Percentiles rank a stretch among this genome's conserved stretches.
phyloP scores from a whole-genome alignment of 202 grass and related monocot genomes.

The Carex arenaria region DNA sequence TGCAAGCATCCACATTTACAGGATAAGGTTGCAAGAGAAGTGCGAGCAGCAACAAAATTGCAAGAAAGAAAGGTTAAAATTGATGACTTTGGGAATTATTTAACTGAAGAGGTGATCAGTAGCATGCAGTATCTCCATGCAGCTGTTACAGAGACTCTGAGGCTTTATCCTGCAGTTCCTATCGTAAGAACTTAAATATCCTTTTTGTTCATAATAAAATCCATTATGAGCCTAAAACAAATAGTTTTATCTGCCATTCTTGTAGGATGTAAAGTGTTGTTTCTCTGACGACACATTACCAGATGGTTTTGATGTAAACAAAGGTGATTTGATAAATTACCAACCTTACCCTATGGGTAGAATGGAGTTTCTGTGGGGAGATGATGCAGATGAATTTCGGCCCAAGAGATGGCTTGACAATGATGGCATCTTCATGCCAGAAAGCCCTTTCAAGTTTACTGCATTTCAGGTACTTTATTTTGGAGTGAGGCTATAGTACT shows the following conservation, averaged over 20 bases:
- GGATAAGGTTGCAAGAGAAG: conserved; percentile 40
- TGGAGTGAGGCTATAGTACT: too few species aligned
- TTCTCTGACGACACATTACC: conserved; percentile 52
- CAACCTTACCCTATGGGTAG: conserved; percentile 60
- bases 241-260: background rate
- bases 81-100: conserved; percentile 34
- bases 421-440: conserved; percentile 28
- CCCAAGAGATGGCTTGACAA: conserved; percentile 67
- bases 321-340: conserved; percentile 57
- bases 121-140: conserved; percentile 72
- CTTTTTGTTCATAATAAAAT: background rate
- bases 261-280: conserved; percentile 68
- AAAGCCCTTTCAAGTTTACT: conserved; percentile 70
- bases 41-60: background rate
- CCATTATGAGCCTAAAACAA: background rate
- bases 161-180: conserved; percentile 61
- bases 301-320: conserved; percentile 43
- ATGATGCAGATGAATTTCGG: conserved; percentile 44
- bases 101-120: conserved; percentile 56
- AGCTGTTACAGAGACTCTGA: conserved; percentile 52
- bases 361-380: conserved; percentile 66
- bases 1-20: conserved; percentile 66
- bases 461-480: conserved; percentile 49
- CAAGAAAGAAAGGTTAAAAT: conserved; percentile 13
- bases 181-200: conserved; percentile 16